A percentile compares a stretch with the other conserved stretches of the same genome.
These are phyloP conservation scores for Claviceps africana DNA, from an alignment of 2,329 filamentous ascomycete species.

Conservation along the genomic window DNA sequence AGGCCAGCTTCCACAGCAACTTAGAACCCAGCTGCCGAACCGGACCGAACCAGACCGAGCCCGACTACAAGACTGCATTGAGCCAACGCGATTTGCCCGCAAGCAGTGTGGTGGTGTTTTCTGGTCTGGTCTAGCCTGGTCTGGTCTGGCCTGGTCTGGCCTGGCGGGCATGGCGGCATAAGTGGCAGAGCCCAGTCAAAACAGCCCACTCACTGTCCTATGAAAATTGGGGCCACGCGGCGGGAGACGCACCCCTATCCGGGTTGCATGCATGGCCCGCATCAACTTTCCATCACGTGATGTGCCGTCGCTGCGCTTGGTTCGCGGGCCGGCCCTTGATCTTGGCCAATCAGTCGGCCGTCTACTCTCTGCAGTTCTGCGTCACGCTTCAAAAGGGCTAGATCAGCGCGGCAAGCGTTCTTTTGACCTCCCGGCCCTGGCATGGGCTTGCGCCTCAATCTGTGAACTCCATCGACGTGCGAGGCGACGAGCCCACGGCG, in stretches of 20 bases:
- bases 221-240: slow-evolving; percentile 15
- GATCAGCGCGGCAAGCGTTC: not conserved
- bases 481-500: too few relatives aligned
- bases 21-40: too few relatives aligned
- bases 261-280: slow-evolving; percentile 19
- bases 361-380: not conserved
- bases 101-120: too few relatives aligned
- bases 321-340: slow-evolving; percentile 24
- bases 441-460: slow-evolving; percentile 1
- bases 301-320: slow-evolving; percentile 17
- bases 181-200: not conserved
- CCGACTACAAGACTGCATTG: too few relatives aligned
- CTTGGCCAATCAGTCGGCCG: slow-evolving; percentile 12
- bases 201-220: not conserved
- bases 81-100: too few relatives aligned
- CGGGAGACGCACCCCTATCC: slow-evolving; percentile 20
- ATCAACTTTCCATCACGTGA: slow-evolving; percentile 23
- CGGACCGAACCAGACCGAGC: too few relatives aligned
- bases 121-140: too few relatives aligned
- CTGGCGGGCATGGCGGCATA: not conserved
- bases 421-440: not conserved
- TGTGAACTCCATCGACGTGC: too few relatives aligned
- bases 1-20: too few relatives aligned
- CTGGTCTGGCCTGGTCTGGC: too few relatives aligned
- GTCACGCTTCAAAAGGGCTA: not conserved